Evolutionary conservation across 306 rosid genomes (phyloP).

Genomic region (Cucumis cinereus): DNA sequence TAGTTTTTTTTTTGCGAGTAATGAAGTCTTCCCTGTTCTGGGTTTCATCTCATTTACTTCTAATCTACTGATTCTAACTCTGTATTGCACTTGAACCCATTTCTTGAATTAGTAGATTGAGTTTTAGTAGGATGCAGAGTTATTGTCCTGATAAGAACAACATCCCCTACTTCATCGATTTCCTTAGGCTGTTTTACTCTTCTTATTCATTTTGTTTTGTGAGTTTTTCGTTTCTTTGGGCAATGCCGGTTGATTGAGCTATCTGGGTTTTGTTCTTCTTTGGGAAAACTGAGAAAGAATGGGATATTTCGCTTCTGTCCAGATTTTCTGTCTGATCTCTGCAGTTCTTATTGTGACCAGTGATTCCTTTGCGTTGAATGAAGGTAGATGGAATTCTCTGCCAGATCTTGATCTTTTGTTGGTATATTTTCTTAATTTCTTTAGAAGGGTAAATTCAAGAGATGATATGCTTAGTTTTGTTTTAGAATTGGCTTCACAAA

Average conservation of each 20-base stretch:
- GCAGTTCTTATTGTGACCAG: constrained; percentile 33
- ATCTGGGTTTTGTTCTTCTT: constrained; percentile 20
- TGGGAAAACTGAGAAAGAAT: constrained; percentile 31
- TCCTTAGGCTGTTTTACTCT: background rate
- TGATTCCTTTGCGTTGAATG: constrained; percentile 34
- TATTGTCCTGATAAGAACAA: background rate
- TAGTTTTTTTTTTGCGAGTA: background rate
- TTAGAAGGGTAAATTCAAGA: background rate
- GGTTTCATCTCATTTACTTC: background rate
- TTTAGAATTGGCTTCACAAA: background rate
- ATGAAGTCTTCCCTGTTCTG: background rate
- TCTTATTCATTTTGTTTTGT: background rate
- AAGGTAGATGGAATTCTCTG: constrained; percentile 38
- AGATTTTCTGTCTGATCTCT: constrained; percentile 32
- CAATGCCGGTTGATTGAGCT: constrained; percentile 20
- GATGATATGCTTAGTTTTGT: background rate
- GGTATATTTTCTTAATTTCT: background rate
- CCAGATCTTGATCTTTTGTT: constrained; percentile 37
- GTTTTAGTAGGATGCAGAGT: background rate
- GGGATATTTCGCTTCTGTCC: constrained; percentile 36
- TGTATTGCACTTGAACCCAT: background rate
- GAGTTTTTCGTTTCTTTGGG: constrained; percentile 16
- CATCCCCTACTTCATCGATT: background rate
- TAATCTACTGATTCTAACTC: background rate
- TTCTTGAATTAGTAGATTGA: background rate